Base-by-base conservation (phyloP, 2,329 filamentous ascomycete species). In the Colletotrichum gigasporum region DNA sequence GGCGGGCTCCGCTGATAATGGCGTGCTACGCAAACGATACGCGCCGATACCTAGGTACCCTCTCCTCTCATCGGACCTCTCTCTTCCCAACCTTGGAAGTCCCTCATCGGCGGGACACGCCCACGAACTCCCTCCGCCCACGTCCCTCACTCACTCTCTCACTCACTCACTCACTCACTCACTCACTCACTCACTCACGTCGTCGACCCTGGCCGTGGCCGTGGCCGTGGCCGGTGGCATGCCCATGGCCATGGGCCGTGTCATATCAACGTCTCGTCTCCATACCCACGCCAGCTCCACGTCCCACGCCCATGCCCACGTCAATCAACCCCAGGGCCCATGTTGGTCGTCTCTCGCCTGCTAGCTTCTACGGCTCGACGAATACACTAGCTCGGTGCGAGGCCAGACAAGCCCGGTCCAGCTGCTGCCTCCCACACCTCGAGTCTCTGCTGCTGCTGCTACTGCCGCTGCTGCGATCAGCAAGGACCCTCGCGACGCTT, bases 1-100 rank as follows among this genome's bases (percentile, higher is more conserved):
- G 62, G 56, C 48, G 56, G 62, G 48, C 48, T 44, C 56, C 48
- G 62, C 62, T 62, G 56, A 32, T 54, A 55, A 35, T 55, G 26
- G 24, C 10, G 16, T n/a, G 47, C 8, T 61, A 61, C 56, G 12
- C 30, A 18, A n/a, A 3, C 14, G 28, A 28, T 65, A 65, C 62
- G 7, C 28, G 30, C 11, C 20, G 28, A 34, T 65, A 65, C 62
- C 22, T 63, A n/a, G n/a, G n/a, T n/a, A n/a, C n/a, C n/a, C n/a
- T n/a, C n/a, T n/a, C n/a, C n/a, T n/a, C n/a, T n/a, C n/a, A n/a
- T n/a, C n/a, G n/a, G 30, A 34, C 30, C 22, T 9, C 5, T 3
- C 3, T 11, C 14, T 18, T n/a, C n/a, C n/a, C n/a, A n/a, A n/a
- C n/a, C n/a, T n/a, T n/a, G n/a, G n/a, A n/a, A n/a, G n/a, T n/a